These are phyloP conservation scores for Leishmania arabica DNA, from an alignment of 208 protist species.

Conservation along the genomic window DNA sequence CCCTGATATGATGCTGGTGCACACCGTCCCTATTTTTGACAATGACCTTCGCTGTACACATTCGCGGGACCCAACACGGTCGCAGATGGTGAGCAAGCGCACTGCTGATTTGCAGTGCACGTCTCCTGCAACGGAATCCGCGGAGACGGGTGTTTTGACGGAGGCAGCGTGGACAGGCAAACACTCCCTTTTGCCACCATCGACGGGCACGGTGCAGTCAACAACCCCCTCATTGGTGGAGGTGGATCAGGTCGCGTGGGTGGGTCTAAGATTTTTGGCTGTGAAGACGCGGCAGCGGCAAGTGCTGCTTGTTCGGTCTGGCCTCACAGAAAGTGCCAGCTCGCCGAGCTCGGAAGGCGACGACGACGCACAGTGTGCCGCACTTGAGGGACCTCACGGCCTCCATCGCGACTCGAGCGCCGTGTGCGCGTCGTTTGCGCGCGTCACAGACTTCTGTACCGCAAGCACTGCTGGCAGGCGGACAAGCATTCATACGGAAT, in stretches of 20 bases:
- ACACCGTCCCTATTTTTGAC: constrained; percentile 6
- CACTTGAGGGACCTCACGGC: background rate
- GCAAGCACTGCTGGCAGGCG: background rate
- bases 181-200: background rate
- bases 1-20: constrained; percentile 34
- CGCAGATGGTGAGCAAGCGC: background rate
- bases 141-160: background rate
- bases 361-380: background rate
- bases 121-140: background rate
- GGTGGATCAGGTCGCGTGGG: constrained; percentile 20
- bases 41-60: constrained; percentile 6
- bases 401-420: background rate
- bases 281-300: constrained; percentile 23
- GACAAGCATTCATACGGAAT: background rate
- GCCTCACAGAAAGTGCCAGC: background rate
- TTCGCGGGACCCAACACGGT: background rate
- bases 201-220: background rate
- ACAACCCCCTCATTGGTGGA: background rate
- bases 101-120: background rate
- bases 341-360: constrained; percentile 1
- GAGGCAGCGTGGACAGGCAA: background rate
- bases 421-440: constrained; percentile 11
- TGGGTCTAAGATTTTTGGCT: constrained; percentile 12
- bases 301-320: constrained; percentile 22
- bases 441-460: constrained; percentile 19